Conservation (phyloP, 2,329 filamentous ascomycete species). For the Magnaporthiopsis rhizophila region DNA sequence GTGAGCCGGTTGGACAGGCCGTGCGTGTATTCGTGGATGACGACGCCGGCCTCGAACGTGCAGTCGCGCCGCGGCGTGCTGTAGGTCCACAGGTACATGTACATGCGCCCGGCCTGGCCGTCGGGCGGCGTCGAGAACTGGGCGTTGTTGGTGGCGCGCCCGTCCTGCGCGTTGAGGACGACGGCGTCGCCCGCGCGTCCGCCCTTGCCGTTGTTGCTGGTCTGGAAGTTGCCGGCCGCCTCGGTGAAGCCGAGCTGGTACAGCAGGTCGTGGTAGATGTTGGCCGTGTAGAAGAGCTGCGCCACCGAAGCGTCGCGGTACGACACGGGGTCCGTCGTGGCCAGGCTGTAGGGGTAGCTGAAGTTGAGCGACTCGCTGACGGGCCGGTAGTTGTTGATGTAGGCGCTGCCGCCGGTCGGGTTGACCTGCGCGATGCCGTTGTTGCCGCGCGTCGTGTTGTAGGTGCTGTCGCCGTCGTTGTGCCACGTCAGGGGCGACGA, state of each 20-base stretch:
- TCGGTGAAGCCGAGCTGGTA: conserved; percentile 51
- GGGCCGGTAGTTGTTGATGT: conserved; percentile 44
- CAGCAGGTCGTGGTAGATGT: conserved; percentile 52
- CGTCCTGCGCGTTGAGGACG: conserved; percentile 50
- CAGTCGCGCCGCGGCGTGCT: conserved; percentile 42
- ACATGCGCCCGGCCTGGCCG: conserved; percentile 43
- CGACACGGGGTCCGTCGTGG: conserved; percentile 23
- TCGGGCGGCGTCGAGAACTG: conserved; percentile 48
- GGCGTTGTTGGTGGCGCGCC: conserved; percentile 46
- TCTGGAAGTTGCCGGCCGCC: conserved; percentile 51
- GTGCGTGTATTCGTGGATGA: conserved; percentile 53
- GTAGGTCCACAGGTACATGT: conserved; percentile 49
- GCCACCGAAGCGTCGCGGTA: conserved; percentile 49
- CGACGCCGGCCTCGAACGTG: conserved; percentile 50
- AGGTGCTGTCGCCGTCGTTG: conserved; percentile 36
- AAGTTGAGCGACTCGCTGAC: conserved; percentile 33
- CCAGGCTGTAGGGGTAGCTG: conserved; percentile 33
- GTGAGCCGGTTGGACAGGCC: conserved; percentile 50
- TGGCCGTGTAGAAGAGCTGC: conserved; percentile 54
- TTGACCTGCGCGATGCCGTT: conserved; percentile 49
- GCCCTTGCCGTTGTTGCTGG: conserved; percentile 45
- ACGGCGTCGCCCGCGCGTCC: conserved; percentile 44
- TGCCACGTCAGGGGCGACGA: conserved; percentile 48
- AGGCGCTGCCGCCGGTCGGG: conserved; percentile 34
- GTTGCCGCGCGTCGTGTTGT: conserved; percentile 49